These are phyloP conservation scores for Tuber brumale DNA, from an alignment of 495 filamentous ascomycete species.

Conservation along the genomic window DNA sequence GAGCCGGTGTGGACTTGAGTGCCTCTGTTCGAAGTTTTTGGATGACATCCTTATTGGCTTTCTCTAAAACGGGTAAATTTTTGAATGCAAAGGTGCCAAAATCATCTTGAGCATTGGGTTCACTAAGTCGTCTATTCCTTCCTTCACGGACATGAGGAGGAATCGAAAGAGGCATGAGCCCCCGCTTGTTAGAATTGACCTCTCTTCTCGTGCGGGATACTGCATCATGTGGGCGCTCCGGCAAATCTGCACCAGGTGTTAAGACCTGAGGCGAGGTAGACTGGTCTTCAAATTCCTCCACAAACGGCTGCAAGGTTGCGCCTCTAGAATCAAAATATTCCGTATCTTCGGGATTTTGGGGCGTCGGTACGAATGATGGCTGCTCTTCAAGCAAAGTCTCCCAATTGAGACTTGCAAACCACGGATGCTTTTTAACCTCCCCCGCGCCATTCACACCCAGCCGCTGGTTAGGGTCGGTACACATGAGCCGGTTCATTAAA, in stretches of 20 bases:
- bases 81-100: constrained; percentile 97
- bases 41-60: constrained; percentile 97
- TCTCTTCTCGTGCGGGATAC: constrained; percentile 82
- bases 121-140: constrained; percentile 82
- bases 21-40: constrained; percentile 90
- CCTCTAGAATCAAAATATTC: constrained; percentile 95
- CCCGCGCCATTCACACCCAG: constrained; percentile 88
- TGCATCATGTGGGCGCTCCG: constrained; percentile 88
- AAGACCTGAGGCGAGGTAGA: constrained; percentile 57
- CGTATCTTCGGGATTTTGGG: constrained; percentile 91
- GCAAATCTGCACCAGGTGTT: constrained; percentile 61
- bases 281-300: constrained; percentile 90
- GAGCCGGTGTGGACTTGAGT: constrained; percentile 48
- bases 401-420: constrained; percentile 87
- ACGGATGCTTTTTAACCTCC: constrained; percentile 80
- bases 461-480: constrained; percentile 67
- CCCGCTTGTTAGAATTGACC: constrained; percentile 75
- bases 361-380: constrained; percentile 86
- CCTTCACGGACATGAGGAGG: constrained; percentile 87
- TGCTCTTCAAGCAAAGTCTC: constrained; percentile 83
- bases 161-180: constrained; percentile 89
- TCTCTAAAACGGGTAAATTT: constrained; percentile 91
- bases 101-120: constrained; percentile 80
- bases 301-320: constrained; percentile 80
- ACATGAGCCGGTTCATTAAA: constrained; percentile 83